Evolutionary conservation across 352 stramenopile genomes (phyloP), one percentile per base, ranked within the genome.

Genomic region (Phytophthora sp.): DNA sequence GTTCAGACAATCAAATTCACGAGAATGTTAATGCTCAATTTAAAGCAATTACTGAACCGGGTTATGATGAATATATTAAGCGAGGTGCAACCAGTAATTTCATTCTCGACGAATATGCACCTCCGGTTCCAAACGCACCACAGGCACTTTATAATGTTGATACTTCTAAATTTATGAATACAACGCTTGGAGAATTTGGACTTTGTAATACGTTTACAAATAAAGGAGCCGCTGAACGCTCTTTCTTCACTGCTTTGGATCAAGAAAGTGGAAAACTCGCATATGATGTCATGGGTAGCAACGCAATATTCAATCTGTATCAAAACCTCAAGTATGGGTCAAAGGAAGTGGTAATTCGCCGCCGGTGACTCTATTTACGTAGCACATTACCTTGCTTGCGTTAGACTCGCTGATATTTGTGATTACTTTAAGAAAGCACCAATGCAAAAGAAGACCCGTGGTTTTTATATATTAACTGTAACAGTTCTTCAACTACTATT

Each of bases 381-480:
- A 26, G 42, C 51, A 0, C 51, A 69, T 21, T 69, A 61, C 15
- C 18, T 67, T 0, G 59, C 51, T 15, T 45, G 20, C 2, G 57
- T 62, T n/a, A 42, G 29, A 11, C 15, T 69, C 1, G 3, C 1
- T 1, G 51, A 69, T 53, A 62, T 69, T 26, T 46, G 42, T 23
- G 60, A 69, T 9, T 69, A 54, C 20, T 62, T 62, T 15, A 62
- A 69, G 44, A 62, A 68, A 13, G 57, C 45, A 1, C 33, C 44
- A 31, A 64, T 57, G 44, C 31, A 57, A 8, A 64, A 64, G 57
- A 64, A 60, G n/a, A 29, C 26, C 0, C 3, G n/a, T 8, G 52
- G 49, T 56, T 45, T 15, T 45, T 56, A 23, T 51, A 51, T 18
- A 26, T 60, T 12, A 60, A 51, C 49, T 56, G 35, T 31, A 56